Evolutionary conservation across 2,329 filamentous ascomycete genomes (phyloP), one percentile per base, ranked within the genome.

Genomic region (Hirsutella minnesotensis): DNA sequence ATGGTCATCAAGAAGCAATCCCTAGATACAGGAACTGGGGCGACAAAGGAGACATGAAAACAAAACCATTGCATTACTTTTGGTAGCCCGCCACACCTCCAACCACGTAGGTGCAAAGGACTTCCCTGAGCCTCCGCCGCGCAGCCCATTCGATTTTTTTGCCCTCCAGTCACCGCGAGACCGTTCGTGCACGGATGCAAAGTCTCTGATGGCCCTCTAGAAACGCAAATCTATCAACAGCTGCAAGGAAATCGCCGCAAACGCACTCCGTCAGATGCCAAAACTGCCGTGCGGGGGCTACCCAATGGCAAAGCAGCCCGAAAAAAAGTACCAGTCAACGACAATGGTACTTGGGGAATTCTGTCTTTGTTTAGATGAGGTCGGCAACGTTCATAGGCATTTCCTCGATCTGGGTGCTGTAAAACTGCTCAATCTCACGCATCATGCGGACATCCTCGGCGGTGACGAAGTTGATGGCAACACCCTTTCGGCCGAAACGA

Each of bases 341-440:
- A 50, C 16, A n/a, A 10, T 24, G 7, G 15, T 34, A 13, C 30
- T 15, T 15, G 45, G 36, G 50, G 9, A 3, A 16, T 15, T 15
- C 31, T 34, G 51, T 47, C 48, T 49, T 55, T 27, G 46, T 49
- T 79, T 81, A 83, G 67, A 84, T 84, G 56, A 84, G 78, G 58
- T 84, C 80, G 56, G 80, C 80, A 57, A 84, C 80, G 69, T 84
- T 84, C 92, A 98, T 96, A 63, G 92, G 92, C 92, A 98, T 98
- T 80, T 98, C 92, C 74, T 98, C 92, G 56, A 98, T 96, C 76
- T 98, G 92, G 68, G 92, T 98, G 80, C 87, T 95, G 83, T 98
- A 98, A 80, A 96, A 98, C 75, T 95, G 87, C 71, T 98, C 92
- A 59, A 98, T 98, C 72, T 98, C 92, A 67, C 92, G 82, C 86